A percentile compares a stretch with the other conserved stretches of the same genome.
Conservation (phyloP, 345 rosid species). For the Leavenworthia alabamica region DNA sequence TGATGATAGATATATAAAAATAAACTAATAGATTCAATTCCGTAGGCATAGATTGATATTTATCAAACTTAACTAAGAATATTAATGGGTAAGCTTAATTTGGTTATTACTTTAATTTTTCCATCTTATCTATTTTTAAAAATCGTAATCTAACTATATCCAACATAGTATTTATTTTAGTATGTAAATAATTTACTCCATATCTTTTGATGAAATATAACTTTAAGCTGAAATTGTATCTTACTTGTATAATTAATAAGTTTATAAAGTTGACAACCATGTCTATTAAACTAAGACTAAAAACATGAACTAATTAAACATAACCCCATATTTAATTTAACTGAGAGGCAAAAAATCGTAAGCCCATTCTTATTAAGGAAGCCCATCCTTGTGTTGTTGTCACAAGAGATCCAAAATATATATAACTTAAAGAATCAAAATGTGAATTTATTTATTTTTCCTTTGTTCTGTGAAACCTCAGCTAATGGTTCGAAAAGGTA, state of each 20-base stretch:
- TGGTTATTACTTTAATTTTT: background rate
- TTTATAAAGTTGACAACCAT: background rate
- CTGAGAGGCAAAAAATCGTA: background rate
- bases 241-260: no score
- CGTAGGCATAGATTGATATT: background rate
- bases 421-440: background rate
- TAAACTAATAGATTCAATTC: background rate
- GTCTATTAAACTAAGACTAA: background rate
- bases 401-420: slow-evolving; percentile 1
- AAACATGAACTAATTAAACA: background rate
- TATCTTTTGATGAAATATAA: background rate
- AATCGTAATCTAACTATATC: background rate
- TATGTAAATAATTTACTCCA: background rate
- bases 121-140: background rate
- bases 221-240: background rate
- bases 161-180: background rate
- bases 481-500: background rate
- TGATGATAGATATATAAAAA: background rate
- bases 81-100: background rate
- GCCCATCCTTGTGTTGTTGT: background rate
- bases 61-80: background rate
- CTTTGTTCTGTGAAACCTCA: background rate
- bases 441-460: background rate
- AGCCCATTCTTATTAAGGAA: slow-evolving; percentile 8
- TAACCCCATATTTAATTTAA: background rate